Percentiles rank a stretch among this genome's conserved stretches.
These are phyloP conservation scores for Dissophora ornata DNA, from an alignment of 192 early-diverging fungal genomes.

Conservation along the genomic window DNA sequence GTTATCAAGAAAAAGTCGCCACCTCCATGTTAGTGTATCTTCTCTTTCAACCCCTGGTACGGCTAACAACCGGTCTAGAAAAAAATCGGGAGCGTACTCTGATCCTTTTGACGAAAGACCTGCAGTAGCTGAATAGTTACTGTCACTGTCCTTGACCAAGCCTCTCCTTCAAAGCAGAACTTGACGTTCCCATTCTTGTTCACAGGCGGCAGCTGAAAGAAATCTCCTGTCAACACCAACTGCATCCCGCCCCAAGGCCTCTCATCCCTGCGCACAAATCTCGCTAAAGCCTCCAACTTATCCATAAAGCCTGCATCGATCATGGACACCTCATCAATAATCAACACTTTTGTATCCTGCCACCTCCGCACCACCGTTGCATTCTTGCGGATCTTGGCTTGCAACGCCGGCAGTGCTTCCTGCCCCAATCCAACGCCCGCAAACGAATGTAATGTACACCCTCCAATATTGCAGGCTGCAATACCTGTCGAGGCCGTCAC, in stretches of 20 bases:
- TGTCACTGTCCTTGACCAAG: conserved; percentile 65
- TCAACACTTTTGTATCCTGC: conserved; percentile 68
- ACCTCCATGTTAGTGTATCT: too few relatives aligned
- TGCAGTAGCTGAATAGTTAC: conserved; percentile 75
- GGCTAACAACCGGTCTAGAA: background rate
- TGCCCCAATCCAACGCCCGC: conserved; percentile 72
- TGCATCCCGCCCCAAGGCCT: conserved; percentile 84
- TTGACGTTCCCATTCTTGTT: conserved; percentile 54
- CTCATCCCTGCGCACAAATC: conserved; percentile 47
- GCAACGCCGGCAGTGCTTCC: conserved; percentile 32
- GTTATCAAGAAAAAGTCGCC: too few relatives aligned
- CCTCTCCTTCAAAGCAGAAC: conserved; percentile 74
- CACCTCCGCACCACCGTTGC: conserved; percentile 65
- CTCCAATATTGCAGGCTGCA: conserved; percentile 82
- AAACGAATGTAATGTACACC: conserved; percentile 81
- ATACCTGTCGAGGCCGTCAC: conserved; percentile 84
- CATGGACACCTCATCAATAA: conserved; percentile 89
- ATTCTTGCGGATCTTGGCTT: conserved; percentile 33
- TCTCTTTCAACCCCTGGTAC: too few relatives aligned
- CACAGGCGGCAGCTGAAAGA: conserved; percentile 86
- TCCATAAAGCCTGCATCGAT: conserved; percentile 79
- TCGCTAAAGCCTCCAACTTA: conserved; percentile 75
- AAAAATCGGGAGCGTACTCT: conserved; percentile 30
- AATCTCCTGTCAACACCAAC: conserved; percentile 76
- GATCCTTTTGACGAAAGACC: conserved; percentile 89